Base-by-base conservation (phyloP, 2,329 filamentous ascomycete genomes). In the Phialophora expanda region DNA sequence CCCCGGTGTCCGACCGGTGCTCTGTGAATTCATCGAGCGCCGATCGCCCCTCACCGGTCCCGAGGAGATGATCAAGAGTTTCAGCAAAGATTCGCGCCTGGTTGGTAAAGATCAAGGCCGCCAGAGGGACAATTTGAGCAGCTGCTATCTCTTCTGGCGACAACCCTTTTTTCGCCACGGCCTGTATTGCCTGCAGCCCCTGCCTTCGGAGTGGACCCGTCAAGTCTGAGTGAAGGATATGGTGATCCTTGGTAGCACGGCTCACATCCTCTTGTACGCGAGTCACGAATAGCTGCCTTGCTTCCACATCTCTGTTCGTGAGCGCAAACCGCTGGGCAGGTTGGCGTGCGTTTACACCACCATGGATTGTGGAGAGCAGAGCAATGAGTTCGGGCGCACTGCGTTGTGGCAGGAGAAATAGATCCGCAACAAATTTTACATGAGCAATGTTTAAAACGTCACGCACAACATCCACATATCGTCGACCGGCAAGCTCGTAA, bases 31-130 rank as follows among this genome's bases (percentile, higher is more conserved):
- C 85, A 0, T 84, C 79, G 0, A 90, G 76, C 72, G 91, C 81
- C 11, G 79, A 69, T 62, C 80, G 78, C 20, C 30, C 50, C 8
- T 61, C 48, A 71, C 86, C 85, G 28, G 84, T 76, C 2, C 83
- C 79, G 0, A 85, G 84, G 6, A 93, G 82, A 77, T 86, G 92
- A 74, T 93, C 89, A 17, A 92, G 80, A 1, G 88, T 82, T 78
- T 90, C 89, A 2, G 89, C 86, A 74, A 93, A 91, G 83, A 89
- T 81, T 73, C 90, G 86, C 1, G 86, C 87, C 75, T 93, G 89
- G 72, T 87, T 90, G 1, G 90, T 87, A 12, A 91, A 87, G 75
- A 89, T 84, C 1, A 87, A 85, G 4, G 84, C 84, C 0, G 87
- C 86, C 0, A 87, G 86, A 0, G 90, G 90, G 50, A 93, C 73